A percentile compares a stretch with the other conserved stretches of the same genome.
Conservation (phyloP, 73 alveolate species). For the Paramecium tetraurelia region DNA sequence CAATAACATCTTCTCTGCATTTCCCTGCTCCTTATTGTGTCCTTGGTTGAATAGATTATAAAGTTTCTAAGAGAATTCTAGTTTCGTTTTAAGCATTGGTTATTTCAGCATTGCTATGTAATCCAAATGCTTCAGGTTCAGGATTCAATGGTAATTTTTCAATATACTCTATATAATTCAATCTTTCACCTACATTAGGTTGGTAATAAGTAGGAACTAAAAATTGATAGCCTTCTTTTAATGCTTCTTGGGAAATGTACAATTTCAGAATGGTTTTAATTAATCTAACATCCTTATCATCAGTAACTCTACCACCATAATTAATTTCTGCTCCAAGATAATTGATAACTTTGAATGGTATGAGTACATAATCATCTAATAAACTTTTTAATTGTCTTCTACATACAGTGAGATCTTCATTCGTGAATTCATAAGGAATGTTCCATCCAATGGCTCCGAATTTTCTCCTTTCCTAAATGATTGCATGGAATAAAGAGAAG, state of each 20-base stretch:
- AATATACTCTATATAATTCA: slow-evolving; percentile 96
- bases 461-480: slow-evolving; percentile 99
- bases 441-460: slow-evolving; percentile 99
- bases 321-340: slow-evolving; percentile 93
- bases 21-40: slow-evolving; percentile 94
- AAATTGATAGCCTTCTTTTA: slow-evolving; percentile 77
- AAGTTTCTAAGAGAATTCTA: slow-evolving; percentile 88
- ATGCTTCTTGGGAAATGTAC: slow-evolving; percentile 91
- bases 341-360: slow-evolving; percentile 97
- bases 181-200: slow-evolving; percentile 96
- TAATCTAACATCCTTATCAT: slow-evolving; percentile 90
- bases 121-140: slow-evolving; percentile 99
- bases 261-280: slow-evolving; percentile 94
- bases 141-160: slow-evolving; percentile 95
- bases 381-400: slow-evolving; percentile 97
- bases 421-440: slow-evolving; percentile 98
- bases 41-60: slow-evolving; percentile 94
- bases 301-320: slow-evolving; percentile 99
- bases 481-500: slow-evolving; percentile 99
- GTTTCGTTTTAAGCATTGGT: slow-evolving; percentile 97
- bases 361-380: slow-evolving; percentile 96
- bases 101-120: slow-evolving; percentile 99
- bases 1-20: slow-evolving; percentile 91
- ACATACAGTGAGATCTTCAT: slow-evolving; percentile 99
- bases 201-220: slow-evolving; percentile 76